Evolutionary conservation across 1,284 basidiomycete genomes (phyloP), one percentile per base, ranked within the genome.

Genomic region (Rhodotorula sp.): DNA sequence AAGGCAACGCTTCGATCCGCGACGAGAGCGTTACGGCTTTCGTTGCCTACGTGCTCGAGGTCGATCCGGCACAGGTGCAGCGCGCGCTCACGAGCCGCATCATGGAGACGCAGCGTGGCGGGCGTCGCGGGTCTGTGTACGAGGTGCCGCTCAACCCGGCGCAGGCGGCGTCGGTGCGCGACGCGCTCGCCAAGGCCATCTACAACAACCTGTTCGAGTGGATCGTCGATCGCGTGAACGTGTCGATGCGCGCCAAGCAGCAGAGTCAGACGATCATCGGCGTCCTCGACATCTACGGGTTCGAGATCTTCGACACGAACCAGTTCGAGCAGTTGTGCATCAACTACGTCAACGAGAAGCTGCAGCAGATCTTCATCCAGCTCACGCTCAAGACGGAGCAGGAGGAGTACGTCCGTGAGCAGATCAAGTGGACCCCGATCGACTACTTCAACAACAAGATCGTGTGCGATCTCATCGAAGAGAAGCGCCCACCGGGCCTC

Each of bases 281-380:
- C 65, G 97, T 99, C 73, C 84, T 99, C 80, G 96, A 99, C 84
- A 98, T 98, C 78, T 97, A 96, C 81, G 92, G 95, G 15, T 98
- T 98, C 80, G 95, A 99, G 82, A 99, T 99, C 80, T 98, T 98
- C 81, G 90, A 94, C 84, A 91, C 97, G 82, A 99, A 99, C 84
- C 97, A 94, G 13, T 98, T 98, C 81, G 96, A 98, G 81, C 94
- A 99, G 83, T 88, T 99, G 32, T 99, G 97, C 85, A 99, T 99
- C 87, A 99, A 99, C 85, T 99, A 99, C 80, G 97, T 99, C 84
- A 99, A 99, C 86, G 97, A 99, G 83, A 98, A 98, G 83, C 87
- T 83, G 37, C 79, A 80, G 70, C 97, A 99, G 82, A 97, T 99
- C 81, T 99, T 99, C 83, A 99, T 99, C 80, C 95, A 99, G 82